Evolutionary conservation across 495 filamentous ascomycete species (phyloP).

Genomic region (Hamigera avellanea): DNA sequence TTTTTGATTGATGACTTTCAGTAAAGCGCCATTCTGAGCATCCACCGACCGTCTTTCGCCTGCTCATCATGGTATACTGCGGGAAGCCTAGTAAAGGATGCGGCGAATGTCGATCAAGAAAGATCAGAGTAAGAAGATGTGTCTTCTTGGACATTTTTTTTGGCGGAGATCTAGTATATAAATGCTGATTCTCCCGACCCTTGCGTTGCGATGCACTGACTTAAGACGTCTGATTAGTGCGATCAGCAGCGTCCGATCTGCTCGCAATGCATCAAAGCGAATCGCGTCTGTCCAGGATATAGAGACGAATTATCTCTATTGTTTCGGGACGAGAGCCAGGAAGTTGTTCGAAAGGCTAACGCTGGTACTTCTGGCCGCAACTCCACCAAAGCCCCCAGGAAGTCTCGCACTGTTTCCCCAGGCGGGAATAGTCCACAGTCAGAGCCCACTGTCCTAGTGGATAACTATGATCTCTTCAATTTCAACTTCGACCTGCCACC

Average conservation of each 20-base stretch:
- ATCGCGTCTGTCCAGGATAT: constrained; percentile 57
- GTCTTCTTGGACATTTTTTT: background rate
- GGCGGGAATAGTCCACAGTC: constrained; percentile 6
- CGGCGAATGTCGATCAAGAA: constrained; percentile 57
- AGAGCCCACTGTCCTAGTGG: constrained; percentile 5
- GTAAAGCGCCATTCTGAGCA: too few species aligned
- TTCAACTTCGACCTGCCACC: constrained; percentile 11
- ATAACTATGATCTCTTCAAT: constrained; percentile 8
- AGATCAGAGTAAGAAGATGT: constrained; percentile 34
- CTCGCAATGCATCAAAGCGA: constrained; percentile 56
- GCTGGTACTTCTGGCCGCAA: constrained; percentile 16
- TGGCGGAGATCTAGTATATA: background rate
- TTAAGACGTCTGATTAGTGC: too few species aligned
- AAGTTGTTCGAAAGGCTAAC: constrained; percentile 53
- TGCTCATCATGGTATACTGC: constrained; percentile 1
- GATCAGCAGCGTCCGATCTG: constrained; percentile 54
- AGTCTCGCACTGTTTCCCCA: constrained; percentile 12
- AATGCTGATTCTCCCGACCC: too few species aligned
- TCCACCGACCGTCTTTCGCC: background rate
- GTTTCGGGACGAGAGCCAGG: constrained; percentile 63
- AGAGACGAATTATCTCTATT: constrained; percentile 55
- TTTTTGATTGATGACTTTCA: too few species aligned
- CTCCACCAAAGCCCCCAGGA: constrained; percentile 4
- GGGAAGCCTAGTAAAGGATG: constrained; percentile 35
- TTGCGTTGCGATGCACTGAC: too few species aligned